phyloP scores from a whole-genome alignment of 306 rosid species.

The Quercus alba region DNA sequence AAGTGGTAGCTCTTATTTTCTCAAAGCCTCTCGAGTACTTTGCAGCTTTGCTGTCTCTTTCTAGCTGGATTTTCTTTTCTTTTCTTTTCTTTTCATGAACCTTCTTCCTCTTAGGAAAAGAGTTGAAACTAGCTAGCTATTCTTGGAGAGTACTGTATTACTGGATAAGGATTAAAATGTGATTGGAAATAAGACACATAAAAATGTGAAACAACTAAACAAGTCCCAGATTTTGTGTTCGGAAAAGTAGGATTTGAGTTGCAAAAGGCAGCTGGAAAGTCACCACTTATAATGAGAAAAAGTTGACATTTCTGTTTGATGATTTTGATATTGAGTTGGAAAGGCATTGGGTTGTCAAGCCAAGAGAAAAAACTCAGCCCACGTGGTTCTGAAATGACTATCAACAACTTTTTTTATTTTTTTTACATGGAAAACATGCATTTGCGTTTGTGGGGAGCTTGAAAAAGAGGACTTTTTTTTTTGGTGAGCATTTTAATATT shows the following conservation, averaged over 20 bases:
- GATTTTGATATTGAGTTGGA: conserved; percentile 53
- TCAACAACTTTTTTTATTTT: conserved; percentile 4
- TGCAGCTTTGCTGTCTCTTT: not conserved
- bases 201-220: conserved; percentile 26
- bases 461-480: not conserved
- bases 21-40: no score
- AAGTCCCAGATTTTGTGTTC: conserved; percentile 39
- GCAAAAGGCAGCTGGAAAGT: conserved; percentile 48
- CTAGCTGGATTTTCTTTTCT: conserved; percentile 14
- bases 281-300: conserved; percentile 36
- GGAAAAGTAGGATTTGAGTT: conserved; percentile 37
- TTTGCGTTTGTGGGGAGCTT: not conserved
- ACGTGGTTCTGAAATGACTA: conserved; percentile 34
- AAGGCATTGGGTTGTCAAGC: conserved; percentile 34
- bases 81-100: conserved; percentile 10
- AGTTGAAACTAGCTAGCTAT: not conserved
- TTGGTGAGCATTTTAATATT: not conserved
- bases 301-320: conserved; percentile 37
- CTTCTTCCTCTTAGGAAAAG: not conserved
- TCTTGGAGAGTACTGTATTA: conserved; percentile 14
- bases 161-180: conserved; percentile 47
- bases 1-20: not conserved
- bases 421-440: conserved; percentile 5
- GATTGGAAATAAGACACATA: conserved; percentile 8
- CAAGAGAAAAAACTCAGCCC: conserved; percentile 27